Conservation (phyloP, 2,329 filamentous ascomycete genomes). For the Dactylellina haptotyla region DNA sequence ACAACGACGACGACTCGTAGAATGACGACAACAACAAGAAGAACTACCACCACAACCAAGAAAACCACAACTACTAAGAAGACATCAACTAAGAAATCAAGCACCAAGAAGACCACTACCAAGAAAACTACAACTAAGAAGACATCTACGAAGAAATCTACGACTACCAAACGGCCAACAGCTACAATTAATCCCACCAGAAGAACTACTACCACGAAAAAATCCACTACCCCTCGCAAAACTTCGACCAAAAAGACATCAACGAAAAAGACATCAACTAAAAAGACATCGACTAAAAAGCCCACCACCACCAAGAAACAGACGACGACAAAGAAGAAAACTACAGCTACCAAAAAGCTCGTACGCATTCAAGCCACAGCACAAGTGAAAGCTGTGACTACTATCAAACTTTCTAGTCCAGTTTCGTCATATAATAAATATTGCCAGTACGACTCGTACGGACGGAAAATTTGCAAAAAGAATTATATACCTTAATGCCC, state of each 20-base stretch:
- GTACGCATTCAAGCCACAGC: background rate
- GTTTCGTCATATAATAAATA: too few relatives aligned
- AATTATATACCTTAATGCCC: too few relatives aligned
- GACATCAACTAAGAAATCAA: background rate
- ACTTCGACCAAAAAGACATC: slow-evolving; percentile 27
- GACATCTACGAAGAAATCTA: background rate
- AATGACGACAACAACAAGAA: background rate
- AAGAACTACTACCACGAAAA: slow-evolving; percentile 13
- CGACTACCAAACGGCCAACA: background rate
- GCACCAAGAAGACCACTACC: background rate
- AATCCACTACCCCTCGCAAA: slow-evolving; percentile 4
- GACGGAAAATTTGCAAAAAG: background rate
- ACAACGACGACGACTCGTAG: background rate
- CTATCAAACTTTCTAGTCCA: background rate
- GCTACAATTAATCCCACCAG: background rate
- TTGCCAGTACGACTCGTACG: background rate
- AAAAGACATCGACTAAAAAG: background rate
- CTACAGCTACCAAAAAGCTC: background rate
- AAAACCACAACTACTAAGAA: background rate
- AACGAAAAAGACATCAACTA: background rate
- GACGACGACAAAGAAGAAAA: background rate
- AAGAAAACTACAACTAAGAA: background rate
- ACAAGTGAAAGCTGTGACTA: background rate
- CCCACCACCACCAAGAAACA: background rate
- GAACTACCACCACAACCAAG: background rate